Evolutionary conservation across 345 rosid genomes (phyloP).

Genomic region (Melaleuca quinquenervia): DNA sequence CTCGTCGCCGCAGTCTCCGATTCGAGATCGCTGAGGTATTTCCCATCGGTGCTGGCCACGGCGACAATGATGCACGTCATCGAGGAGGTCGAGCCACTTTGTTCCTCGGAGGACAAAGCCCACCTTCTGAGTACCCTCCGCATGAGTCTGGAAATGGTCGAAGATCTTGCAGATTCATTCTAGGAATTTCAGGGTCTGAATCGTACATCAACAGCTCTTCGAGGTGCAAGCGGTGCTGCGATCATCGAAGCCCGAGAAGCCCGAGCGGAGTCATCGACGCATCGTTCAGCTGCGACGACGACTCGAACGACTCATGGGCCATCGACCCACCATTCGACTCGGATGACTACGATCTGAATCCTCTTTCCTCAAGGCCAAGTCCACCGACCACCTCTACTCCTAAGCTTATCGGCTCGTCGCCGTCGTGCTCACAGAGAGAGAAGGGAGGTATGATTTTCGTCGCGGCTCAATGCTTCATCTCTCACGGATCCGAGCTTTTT

Average conservation of each 20-base stretch:
- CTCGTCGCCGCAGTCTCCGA: slow-evolving; percentile 58
- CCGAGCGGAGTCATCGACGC: slow-evolving; percentile 63
- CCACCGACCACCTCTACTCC: too few relatives aligned
- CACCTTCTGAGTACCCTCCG: slow-evolving; percentile 50
- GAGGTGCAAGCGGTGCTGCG: slow-evolving; percentile 43
- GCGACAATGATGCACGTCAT: slow-evolving; percentile 75
- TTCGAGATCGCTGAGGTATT: slow-evolving; percentile 49
- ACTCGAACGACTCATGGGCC: not conserved
- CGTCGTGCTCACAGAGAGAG: too few relatives aligned
- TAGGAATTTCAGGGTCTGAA: slow-evolving; percentile 16
- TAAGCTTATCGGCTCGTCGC: too few relatives aligned
- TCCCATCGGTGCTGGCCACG: slow-evolving; percentile 76
- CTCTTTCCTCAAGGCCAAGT: too few relatives aligned
- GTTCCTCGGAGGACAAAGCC: slow-evolving; percentile 32
- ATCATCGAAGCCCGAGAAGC: slow-evolving; percentile 14
- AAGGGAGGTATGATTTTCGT: not conserved
- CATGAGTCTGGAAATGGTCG: slow-evolving; percentile 57
- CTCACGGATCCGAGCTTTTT: not conserved
- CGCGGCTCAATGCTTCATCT: not conserved
- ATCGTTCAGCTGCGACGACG: slow-evolving; percentile 30
- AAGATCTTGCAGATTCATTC: slow-evolving; percentile 38
- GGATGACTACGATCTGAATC: not conserved
- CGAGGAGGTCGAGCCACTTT: slow-evolving; percentile 40
- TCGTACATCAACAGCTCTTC: not conserved
- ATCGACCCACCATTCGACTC: not conserved